phyloP scores from a whole-genome alignment of 768 basidiomycete species.

The Macrolepiota albuminosa region DNA sequence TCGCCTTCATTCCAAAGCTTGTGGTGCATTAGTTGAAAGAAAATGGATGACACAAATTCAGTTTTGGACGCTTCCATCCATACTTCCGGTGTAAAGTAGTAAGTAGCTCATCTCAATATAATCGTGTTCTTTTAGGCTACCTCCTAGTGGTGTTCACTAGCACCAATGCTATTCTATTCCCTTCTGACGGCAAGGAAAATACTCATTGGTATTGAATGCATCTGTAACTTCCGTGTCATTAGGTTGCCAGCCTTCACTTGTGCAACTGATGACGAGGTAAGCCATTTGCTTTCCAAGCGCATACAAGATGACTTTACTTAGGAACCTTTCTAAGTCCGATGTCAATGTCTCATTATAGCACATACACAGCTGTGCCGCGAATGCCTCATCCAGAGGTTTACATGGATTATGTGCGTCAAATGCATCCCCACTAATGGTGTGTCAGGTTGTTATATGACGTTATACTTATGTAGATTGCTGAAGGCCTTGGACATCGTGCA shows the following conservation, averaged over 20 bases:
- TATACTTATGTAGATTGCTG: slow-evolving; percentile 48
- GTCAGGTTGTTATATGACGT: not conserved
- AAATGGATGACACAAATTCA: too few relatives aligned
- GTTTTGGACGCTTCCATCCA: too few relatives aligned
- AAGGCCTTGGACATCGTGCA: slow-evolving; percentile 58
- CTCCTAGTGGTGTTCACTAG: too few relatives aligned
- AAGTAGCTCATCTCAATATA: too few relatives aligned
- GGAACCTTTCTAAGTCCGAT: slow-evolving; percentile 29
- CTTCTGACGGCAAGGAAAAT: slow-evolving; percentile 52
- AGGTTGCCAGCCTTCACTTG: slow-evolving; percentile 69
- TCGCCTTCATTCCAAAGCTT: too few relatives aligned
- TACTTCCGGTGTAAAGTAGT: too few relatives aligned
- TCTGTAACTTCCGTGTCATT: slow-evolving; percentile 2
- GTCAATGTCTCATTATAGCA: slow-evolving; percentile 37
- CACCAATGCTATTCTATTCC: slow-evolving; percentile 76
- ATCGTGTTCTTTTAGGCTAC: too few relatives aligned
- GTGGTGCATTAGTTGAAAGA: too few relatives aligned
- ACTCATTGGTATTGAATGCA: not conserved
- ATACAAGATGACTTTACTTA: not conserved
- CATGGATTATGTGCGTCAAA: slow-evolving; percentile 64
- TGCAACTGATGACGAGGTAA: slow-evolving; percentile 71
- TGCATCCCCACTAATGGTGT: not conserved
- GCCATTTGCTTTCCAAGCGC: slow-evolving; percentile 15
- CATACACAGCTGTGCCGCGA: slow-evolving; percentile 45
- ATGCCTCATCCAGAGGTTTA: slow-evolving; percentile 82